Base-by-base conservation (phyloP, 768 basidiomycete genomes). In the Pleurotus platypus region DNA sequence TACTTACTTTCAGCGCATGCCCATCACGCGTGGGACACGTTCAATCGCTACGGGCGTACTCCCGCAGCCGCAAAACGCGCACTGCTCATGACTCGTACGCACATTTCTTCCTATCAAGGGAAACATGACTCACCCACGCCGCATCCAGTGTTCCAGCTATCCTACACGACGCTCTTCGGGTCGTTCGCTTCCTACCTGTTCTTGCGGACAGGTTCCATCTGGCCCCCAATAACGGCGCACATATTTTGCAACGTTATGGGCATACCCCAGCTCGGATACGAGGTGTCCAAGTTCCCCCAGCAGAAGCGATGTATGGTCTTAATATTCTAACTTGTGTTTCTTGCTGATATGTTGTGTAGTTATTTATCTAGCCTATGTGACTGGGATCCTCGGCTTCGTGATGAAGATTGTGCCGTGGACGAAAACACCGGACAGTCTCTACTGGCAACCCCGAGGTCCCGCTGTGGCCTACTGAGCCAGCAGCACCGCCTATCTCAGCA, bases 191-290 rank as follows among this genome's bases (percentile, higher is more conserved):
- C 92, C 3, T 97, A 84, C 70, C 79, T 97, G 43, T 93, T 94
- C 72, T 77, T 96, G 6, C 84, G 90, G 49, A 94, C 94, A 3
- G 85, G 88, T 13, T 94, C 93, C 4, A 72, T 98, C 58, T 69
- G 88, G 27, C 88, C 94, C 1, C 77, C 94, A 2, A 78, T 94
- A 55, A 70, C 80, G 7, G 85, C 93, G 0, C 97, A 99, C 66
- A 72, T 89, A 1, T 96, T 94, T 67, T 98, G 97, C 77, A 99
- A 99, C 66, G 69, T 90, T 49, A 95, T 98, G 92, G 95, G 95
- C 1, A 64, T 98, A 26, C 97, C 96, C 2, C 78, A 85, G 53
- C 78, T 88, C 22, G 65, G 61, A 0, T 70, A 74, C 27, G 92
- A 94, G 57, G 64, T 90, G 37, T 62, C 64, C 40, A 68, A 71